Evolutionary conservation across 1,284 basidiomycete genomes (phyloP).

Genomic region (Apiotrichum siamense): DNA sequence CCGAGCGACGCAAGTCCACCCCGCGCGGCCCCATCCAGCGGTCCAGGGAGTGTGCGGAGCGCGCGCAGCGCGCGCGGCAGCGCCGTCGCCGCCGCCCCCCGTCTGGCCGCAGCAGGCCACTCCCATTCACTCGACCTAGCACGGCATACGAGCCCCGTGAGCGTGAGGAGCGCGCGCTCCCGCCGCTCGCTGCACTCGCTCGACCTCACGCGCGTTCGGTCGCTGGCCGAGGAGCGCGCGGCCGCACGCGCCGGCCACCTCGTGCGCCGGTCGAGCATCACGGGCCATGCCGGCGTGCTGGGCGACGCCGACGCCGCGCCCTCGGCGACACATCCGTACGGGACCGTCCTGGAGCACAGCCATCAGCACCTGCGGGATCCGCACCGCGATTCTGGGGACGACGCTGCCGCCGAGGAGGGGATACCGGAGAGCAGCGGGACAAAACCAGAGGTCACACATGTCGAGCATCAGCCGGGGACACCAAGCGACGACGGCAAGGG

Average conservation of each 20-base stretch:
- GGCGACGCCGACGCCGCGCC: background rate
- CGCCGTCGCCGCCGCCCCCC: no score
- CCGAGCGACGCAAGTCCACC: no score
- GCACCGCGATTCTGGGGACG: background rate
- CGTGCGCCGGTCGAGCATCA: background rate
- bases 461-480: background rate
- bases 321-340: background rate
- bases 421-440: background rate
- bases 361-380: background rate
- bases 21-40: no score
- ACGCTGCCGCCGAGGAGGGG: background rate
- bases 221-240: background rate
- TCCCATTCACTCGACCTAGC: background rate
- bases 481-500: background rate
- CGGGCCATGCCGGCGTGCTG: background rate
- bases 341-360: no score
- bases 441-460: background rate
- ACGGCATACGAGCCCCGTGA: background rate
- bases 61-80: no score
- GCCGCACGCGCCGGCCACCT: background rate
- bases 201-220: background rate
- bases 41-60: no score
- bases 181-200: background rate
- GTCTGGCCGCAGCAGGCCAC: no score
- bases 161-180: background rate